Evolutionary conservation across 495 filamentous ascomycete genomes (phyloP).

Genomic region (Penicillium egyptiacum): DNA sequence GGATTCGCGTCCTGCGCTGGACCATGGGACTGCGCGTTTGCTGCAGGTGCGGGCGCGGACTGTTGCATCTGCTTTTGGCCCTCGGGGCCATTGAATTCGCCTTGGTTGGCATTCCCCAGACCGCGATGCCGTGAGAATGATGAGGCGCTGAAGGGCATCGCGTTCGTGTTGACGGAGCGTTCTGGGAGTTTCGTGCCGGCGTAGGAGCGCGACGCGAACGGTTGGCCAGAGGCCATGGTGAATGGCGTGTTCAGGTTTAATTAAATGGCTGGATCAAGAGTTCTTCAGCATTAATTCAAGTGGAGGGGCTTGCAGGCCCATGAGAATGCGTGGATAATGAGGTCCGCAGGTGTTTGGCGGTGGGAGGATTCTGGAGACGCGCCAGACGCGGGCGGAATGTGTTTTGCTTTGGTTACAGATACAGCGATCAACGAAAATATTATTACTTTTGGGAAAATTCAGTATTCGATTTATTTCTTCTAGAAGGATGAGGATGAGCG

Average conservation of each 20-base stretch:
- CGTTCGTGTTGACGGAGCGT: conserved; percentile 44
- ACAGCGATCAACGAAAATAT: not conserved
- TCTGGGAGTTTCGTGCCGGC: conserved; percentile 51
- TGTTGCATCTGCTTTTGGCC: conserved; percentile 35
- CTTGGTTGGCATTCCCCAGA: conserved; percentile 28
- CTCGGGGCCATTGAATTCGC: conserved; percentile 33
- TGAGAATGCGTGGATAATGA: conserved; percentile 16
- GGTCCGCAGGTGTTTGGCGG: conserved; percentile 21
- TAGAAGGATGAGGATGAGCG: not conserved
- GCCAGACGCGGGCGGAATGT: conserved; percentile 27
- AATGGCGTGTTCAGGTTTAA: not conserved
- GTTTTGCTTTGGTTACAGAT: not conserved
- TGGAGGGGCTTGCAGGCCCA: conserved; percentile 16
- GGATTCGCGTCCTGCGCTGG: conserved; percentile 48
- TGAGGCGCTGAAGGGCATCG: conserved; percentile 50
- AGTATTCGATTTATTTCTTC: not conserved
- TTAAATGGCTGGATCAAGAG: conserved; percentile 3
- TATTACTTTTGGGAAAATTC: not conserved
- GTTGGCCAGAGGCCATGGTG: conserved; percentile 39
- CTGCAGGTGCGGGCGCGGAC: conserved; percentile 24
- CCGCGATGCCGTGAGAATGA: conserved; percentile 44
- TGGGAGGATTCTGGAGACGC: conserved; percentile 33
- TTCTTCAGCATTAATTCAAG: conserved; percentile 6
- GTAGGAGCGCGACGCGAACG: conserved; percentile 53
- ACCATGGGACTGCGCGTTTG: conserved; percentile 38